Conservation (phyloP, 192 early-diverging fungal genomes). For the Coemansia sp. region DNA sequence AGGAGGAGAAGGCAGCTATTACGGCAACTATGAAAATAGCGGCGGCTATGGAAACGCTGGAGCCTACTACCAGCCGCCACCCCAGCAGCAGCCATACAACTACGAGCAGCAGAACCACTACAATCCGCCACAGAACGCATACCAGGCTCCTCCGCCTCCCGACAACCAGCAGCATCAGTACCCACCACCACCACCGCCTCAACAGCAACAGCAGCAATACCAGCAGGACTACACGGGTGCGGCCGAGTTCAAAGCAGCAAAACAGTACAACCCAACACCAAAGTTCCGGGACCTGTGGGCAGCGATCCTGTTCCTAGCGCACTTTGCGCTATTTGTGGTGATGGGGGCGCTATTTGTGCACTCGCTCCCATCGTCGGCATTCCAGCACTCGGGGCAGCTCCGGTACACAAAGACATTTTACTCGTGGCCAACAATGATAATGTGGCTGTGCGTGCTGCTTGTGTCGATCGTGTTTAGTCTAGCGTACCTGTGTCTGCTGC, state of each 20-base stretch:
- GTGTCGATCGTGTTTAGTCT: slow-evolving; percentile 60
- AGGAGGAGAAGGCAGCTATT: background rate
- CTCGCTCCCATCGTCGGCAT: slow-evolving; percentile 45
- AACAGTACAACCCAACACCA: slow-evolving; percentile 52
- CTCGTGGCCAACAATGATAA: slow-evolving; percentile 56
- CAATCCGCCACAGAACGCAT: slow-evolving; percentile 9
- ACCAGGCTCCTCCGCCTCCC: slow-evolving; percentile 7
- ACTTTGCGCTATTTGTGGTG: slow-evolving; percentile 52
- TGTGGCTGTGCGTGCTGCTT: slow-evolving; percentile 52
- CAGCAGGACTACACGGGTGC: slow-evolving; percentile 9
- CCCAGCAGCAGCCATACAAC: slow-evolving; percentile 13
- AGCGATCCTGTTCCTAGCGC: slow-evolving; percentile 44
- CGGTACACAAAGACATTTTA: slow-evolving; percentile 43
- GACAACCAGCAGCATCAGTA: slow-evolving; percentile 19
- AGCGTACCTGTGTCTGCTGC: slow-evolving; percentile 58
- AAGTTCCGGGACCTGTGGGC: slow-evolving; percentile 58
- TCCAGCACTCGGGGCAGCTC: slow-evolving; percentile 36
- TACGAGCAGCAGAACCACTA: slow-evolving; percentile 21
- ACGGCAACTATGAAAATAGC: slow-evolving; percentile 15
- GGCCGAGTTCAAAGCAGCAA: slow-evolving; percentile 40
- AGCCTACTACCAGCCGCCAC: slow-evolving; percentile 23
- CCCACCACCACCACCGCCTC: slow-evolving; percentile 24
- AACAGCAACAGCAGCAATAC: slow-evolving; percentile 12
- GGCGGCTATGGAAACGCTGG: slow-evolving; percentile 13
- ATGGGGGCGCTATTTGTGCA: slow-evolving; percentile 46